Conservation (phyloP, 2,329 filamentous ascomycete species). For the Neonectria coccinea region DNA sequence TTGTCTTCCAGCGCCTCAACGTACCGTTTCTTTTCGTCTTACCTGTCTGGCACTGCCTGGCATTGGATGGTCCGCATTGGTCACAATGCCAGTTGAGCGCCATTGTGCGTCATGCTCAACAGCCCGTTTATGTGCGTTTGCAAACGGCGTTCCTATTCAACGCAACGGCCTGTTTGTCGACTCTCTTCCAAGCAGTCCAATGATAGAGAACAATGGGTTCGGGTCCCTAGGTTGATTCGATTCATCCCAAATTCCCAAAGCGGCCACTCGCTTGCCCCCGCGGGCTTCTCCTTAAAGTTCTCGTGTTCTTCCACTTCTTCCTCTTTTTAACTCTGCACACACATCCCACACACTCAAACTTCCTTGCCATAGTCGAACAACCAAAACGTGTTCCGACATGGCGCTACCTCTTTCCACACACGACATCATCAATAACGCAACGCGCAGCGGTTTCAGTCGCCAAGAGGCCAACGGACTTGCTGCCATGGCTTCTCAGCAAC, state of each 20-base stretch:
- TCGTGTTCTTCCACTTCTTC: neutral
- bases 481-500: neutral
- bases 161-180: neutral
- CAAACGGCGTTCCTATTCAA: neutral
- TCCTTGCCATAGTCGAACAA: too few species aligned
- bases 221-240: neutral
- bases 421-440: neutral
- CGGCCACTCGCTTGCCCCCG: neutral
- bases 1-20: neutral
- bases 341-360: neutral
- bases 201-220: neutral
- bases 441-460: neutral
- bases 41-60: neutral
- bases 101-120: neutral
- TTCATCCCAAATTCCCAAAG: neutral
- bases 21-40: neutral
- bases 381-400: neutral
- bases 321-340: neutral
- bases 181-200: neutral
- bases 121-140: neutral
- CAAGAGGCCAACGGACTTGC: neutral
- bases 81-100: neutral
- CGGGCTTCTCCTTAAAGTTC: neutral
- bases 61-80: neutral
- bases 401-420: neutral